A percentile compares a stretch with the other conserved stretches of the same genome.
Evolutionary conservation across 305 asterid species (phyloP).

Genomic region (Fraxinus greggii): DNA sequence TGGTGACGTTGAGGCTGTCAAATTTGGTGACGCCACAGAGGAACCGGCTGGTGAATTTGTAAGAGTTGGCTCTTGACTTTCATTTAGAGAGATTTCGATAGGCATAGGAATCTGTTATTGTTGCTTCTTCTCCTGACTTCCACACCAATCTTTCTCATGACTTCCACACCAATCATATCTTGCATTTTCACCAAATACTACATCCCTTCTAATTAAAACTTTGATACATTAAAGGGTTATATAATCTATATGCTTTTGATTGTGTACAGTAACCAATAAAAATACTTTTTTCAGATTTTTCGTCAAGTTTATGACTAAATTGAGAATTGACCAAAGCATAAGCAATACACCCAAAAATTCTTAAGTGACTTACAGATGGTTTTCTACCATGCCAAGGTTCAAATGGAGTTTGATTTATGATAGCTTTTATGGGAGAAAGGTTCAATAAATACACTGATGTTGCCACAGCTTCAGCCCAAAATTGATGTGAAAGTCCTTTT

Average conservation of each 20-base stretch:
- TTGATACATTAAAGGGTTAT: background rate
- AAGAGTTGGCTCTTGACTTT: background rate
- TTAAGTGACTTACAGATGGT: background rate
- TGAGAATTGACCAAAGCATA: background rate
- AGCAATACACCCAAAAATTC: background rate
- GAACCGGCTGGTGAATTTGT: too few species aligned
- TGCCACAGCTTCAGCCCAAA: background rate
- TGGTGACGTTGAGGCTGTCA: too few species aligned
- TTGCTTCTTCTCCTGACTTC: background rate
- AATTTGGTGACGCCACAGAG: too few species aligned
- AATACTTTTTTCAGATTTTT: background rate
- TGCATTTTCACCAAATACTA: background rate
- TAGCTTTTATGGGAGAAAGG: background rate
- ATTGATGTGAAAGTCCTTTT: background rate
- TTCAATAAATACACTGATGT: background rate
- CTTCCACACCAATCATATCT: background rate
- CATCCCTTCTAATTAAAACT: background rate
- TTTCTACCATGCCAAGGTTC: background rate
- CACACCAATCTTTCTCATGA: background rate
- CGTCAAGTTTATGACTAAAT: background rate
- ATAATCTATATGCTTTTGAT: background rate
- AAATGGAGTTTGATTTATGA: background rate
- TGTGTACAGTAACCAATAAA: background rate
- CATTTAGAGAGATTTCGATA: background rate
- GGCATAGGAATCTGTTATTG: background rate